A percentile compares a stretch with the other conserved stretches of the same genome.
phyloP scores from a whole-genome alignment of 306 rosid species.

The Medicago truncatula region DNA sequence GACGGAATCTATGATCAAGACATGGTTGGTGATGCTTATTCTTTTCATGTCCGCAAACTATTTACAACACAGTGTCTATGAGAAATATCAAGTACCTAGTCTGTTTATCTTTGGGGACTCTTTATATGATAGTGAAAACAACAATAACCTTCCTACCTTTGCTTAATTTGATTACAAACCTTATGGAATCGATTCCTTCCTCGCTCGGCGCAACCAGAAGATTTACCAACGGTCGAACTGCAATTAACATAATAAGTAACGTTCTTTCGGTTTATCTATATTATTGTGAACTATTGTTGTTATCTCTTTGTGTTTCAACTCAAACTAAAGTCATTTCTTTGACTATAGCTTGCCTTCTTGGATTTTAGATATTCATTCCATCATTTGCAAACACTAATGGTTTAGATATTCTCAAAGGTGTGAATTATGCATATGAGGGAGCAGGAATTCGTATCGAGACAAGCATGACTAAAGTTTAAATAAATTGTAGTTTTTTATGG shows the following conservation, averaged over 20 bases:
- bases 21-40: too few species aligned
- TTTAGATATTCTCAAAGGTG: slow-evolving; percentile 48
- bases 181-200: slow-evolving; percentile 65
- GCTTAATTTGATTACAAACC: slow-evolving; percentile 55
- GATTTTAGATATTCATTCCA: slow-evolving; percentile 45
- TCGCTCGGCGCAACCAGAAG: slow-evolving; percentile 63
- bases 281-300: not conserved
- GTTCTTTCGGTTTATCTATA: not conserved
- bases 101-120: slow-evolving; percentile 75
- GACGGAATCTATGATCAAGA: too few species aligned
- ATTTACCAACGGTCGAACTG: slow-evolving; percentile 61
- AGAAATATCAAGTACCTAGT: slow-evolving; percentile 53
- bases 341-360: slow-evolving; percentile 45
- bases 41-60: not conserved
- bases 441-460: slow-evolving; percentile 43
- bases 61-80: slow-evolving; percentile 25
- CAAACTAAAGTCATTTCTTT: too few species aligned
- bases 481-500: not conserved
- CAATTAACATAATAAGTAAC: slow-evolving; percentile 40
- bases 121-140: slow-evolving; percentile 65
- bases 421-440: slow-evolving; percentile 53
- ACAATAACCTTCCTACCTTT: slow-evolving; percentile 45
- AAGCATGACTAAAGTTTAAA: not conserved
- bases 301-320: slow-evolving; percentile 4
- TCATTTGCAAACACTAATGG: slow-evolving; percentile 45